A percentile compares a stretch with the other conserved stretches of the same genome.
These are phyloP conservation scores for Russula vinacea DNA, from an alignment of 768 basidiomycete genomes.

Conservation along the genomic window DNA sequence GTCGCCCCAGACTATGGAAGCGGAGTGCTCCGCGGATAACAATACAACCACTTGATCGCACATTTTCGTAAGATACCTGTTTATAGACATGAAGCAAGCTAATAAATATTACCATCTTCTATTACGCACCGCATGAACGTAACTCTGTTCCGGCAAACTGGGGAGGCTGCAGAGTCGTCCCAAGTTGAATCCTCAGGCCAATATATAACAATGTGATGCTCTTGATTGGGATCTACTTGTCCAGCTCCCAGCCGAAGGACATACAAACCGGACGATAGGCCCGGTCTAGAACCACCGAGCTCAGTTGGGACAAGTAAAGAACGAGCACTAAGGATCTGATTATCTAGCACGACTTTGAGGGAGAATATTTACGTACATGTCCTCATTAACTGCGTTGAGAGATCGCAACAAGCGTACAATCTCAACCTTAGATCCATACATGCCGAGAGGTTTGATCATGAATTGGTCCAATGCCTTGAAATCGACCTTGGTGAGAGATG, in stretches of 20 bases:
- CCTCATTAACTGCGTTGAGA: slow-evolving; percentile 39
- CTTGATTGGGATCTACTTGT: slow-evolving; percentile 20
- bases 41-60: slow-evolving; percentile 54
- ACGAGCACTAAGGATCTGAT: too few relatives aligned
- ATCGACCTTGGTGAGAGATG: slow-evolving; percentile 52
- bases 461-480: slow-evolving; percentile 50
- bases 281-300: neutral
- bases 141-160: slow-evolving; percentile 50
- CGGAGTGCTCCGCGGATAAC: slow-evolving; percentile 47
- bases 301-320: too few relatives aligned
- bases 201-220: slow-evolving; percentile 48
- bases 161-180: slow-evolving; percentile 47
- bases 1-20: slow-evolving; percentile 45
- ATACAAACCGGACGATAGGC: slow-evolving; percentile 5
- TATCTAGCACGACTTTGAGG: too few relatives aligned
- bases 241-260: neutral
- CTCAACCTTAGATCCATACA: slow-evolving; percentile 54
- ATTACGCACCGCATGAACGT: slow-evolving; percentile 69
- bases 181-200: slow-evolving; percentile 64
- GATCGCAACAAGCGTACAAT: slow-evolving; percentile 46
- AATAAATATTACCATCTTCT: too few relatives aligned
- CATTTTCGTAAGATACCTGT: slow-evolving; percentile 31
- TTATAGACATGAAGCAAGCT: neutral
- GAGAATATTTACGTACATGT: slow-evolving; percentile 38
- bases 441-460: slow-evolving; percentile 48